Evolutionary conservation across 495 filamentous ascomycete genomes (phyloP).

Genomic region (Hypoxylon fragiforme): DNA sequence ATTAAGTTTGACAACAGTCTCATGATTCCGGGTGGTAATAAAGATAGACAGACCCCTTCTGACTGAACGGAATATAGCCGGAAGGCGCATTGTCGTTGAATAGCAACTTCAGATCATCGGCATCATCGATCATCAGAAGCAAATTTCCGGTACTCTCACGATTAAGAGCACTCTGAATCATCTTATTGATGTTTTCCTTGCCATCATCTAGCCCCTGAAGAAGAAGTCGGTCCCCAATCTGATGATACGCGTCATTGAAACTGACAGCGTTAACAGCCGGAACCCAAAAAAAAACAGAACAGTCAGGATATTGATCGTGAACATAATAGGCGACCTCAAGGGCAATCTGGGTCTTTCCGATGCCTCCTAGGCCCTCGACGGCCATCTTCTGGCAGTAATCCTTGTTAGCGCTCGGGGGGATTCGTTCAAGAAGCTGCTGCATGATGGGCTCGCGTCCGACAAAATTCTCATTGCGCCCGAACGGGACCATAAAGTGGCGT

Average conservation of each 20-base stretch:
- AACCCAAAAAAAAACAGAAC: constrained; percentile 57
- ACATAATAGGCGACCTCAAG: constrained; percentile 50
- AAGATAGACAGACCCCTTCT: too few relatives aligned
- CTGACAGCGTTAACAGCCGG: constrained; percentile 41
- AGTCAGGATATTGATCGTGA: constrained; percentile 39
- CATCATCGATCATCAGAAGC: constrained; percentile 42
- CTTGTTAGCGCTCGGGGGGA: too few relatives aligned
- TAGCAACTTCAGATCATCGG: constrained; percentile 31
- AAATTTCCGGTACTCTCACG: constrained; percentile 19
- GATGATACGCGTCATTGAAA: constrained; percentile 49
- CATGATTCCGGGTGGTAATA: too few relatives aligned
- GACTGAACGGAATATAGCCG: constrained; percentile 29
- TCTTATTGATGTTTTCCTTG: constrained; percentile 21
- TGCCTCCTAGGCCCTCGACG: constrained; percentile 50
- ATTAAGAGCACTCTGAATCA: constrained; percentile 22
- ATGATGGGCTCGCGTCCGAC: constrained; percentile 24
- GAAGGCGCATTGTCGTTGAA: constrained; percentile 34
- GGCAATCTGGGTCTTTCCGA: constrained; percentile 56
- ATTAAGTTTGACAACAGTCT: too few relatives aligned
- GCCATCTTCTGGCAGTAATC: constrained; percentile 31
- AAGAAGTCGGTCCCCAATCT: constrained; percentile 39
- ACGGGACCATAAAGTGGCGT: too few relatives aligned
- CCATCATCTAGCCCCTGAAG: constrained; percentile 6
- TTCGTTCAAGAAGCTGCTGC: constrained; percentile 9
- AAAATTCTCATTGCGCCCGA: constrained; percentile 31